Evolutionary conservation across 1,139 yeast genomes (phyloP), one percentile per base, ranked within the genome.

Genomic region (Pichia inconspicua): DNA sequence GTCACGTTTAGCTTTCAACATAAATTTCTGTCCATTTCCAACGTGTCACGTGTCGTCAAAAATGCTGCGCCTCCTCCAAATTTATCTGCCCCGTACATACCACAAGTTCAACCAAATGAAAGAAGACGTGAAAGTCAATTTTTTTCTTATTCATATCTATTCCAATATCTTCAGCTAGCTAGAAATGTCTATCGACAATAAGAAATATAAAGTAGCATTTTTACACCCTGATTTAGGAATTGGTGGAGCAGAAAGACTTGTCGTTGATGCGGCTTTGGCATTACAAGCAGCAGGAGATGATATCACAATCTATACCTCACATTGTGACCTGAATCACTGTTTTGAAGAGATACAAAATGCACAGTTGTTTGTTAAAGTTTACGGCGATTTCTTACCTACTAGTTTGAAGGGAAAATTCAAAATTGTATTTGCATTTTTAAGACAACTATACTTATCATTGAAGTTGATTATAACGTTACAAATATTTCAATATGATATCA

Each of bases 151-250:
- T 5, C 7, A 28, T 5, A 28, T 28, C 30, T 11, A 28, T 28
- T 28, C 7, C 30, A 28, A 9, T 28, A 11, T 22, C 30, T 3
- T 27, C 6, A 27, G 30, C 30, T 27, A 27, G 11, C 3, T 27
- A 8, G 30, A 27, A 14, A 37, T 37, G 40, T 8, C 40, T 5
- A 12, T 7, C 5, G 9, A 19, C 9, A 22, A 37, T 12, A 37
- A 12, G n/a, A 37, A 22, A 37, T 37, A 15, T 2, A 46, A 32
- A 32, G 75, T 90, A 40, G 97, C 97, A 4, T 88, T 92, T 60
- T 70, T 92, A 14, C 99, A 92, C 62, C 99, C 99, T 0, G 99
- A 92, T 67, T 69, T 92, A 47, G 98, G 98, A 0, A 92, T 92
- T 51, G 90, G 96, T 8, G 99, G 99, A 5, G 99, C 99, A 0